Conservation (phyloP, 2,329 filamentous ascomycete species). For the Alternaria atra region DNA sequence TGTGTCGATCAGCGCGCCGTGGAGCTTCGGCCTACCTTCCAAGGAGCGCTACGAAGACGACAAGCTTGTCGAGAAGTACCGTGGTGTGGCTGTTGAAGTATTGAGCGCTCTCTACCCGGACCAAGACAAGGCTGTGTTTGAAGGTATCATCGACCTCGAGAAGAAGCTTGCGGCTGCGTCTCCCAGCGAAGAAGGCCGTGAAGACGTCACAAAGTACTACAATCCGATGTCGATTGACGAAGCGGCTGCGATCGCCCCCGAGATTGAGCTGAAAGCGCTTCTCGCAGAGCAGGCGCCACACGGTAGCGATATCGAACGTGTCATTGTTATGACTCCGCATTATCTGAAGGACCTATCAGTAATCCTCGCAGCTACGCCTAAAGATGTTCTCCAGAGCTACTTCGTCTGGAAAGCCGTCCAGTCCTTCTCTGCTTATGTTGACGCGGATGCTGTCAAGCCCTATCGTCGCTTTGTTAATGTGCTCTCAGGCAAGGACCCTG, state of each 20-base stretch:
- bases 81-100: slow-evolving; percentile 33
- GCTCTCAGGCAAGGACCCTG: slow-evolving; percentile 68
- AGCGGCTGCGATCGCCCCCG: slow-evolving; percentile 63
- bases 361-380: slow-evolving; percentile 63
- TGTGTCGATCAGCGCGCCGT: slow-evolving; percentile 60
- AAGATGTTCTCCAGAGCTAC: slow-evolving; percentile 68
- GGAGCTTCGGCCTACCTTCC: slow-evolving; percentile 53
- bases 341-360: slow-evolving; percentile 68
- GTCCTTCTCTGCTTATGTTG: slow-evolving; percentile 62
- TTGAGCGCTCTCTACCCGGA: slow-evolving; percentile 34
- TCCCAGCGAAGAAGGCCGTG: slow-evolving; percentile 65
- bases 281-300: slow-evolving; percentile 63
- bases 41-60: slow-evolving; percentile 50
- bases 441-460: slow-evolving; percentile 68
- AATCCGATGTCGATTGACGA: slow-evolving; percentile 69
- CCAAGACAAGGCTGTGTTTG: slow-evolving; percentile 44
- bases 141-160: slow-evolving; percentile 61
- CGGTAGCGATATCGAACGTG: slow-evolving; percentile 59
- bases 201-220: slow-evolving; percentile 73
- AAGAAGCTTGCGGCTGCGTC: slow-evolving; percentile 68
- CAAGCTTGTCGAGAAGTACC: slow-evolving; percentile 43
- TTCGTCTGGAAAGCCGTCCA: slow-evolving; percentile 71
- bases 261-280: slow-evolving; percentile 63
- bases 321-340: slow-evolving; percentile 68
- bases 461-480: slow-evolving; percentile 68